A percentile compares a stretch with the other conserved stretches of the same genome.
These are phyloP conservation scores for Hemileia vastatrix DNA, from an alignment of 1,284 basidiomycete genomes.

Conservation along the genomic window DNA sequence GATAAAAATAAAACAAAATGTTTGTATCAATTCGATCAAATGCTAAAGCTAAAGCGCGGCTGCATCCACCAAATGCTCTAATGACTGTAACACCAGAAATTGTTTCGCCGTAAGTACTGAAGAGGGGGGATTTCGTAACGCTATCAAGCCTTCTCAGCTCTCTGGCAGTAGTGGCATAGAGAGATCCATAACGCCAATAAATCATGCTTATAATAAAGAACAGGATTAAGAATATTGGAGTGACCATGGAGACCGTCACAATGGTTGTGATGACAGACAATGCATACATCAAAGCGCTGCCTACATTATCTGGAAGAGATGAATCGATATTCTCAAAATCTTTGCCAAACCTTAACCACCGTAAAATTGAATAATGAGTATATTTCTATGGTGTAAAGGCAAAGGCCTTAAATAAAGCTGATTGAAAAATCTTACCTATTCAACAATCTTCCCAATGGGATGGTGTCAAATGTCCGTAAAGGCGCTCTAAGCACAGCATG, in stretches of 20 bases:
- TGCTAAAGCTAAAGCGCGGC: constrained; percentile 29
- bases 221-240: background rate
- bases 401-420: too few relatives aligned
- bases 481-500: background rate
- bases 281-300: background rate
- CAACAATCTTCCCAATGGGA: constrained; percentile 8
- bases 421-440: too few relatives aligned
- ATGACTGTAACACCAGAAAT: constrained; percentile 60
- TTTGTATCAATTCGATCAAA: constrained; percentile 25
- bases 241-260: background rate
- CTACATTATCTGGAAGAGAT: background rate
- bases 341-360: constrained; percentile 5
- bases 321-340: constrained; percentile 2
- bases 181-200: constrained; percentile 1
- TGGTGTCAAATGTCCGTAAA: constrained; percentile 10
- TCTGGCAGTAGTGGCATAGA: constrained; percentile 31
- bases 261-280: background rate
- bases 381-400: too few relatives aligned
- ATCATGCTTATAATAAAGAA: background rate
- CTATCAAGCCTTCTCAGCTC: constrained; percentile 53
- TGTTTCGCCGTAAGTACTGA: constrained; percentile 57
- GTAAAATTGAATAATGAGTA: too few relatives aligned
- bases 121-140: constrained; percentile 77
- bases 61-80: constrained; percentile 67
- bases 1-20: constrained; percentile 25